Evolutionary conservation across 305 asterid species (phyloP).

Genomic region (Rubia balearica): DNA sequence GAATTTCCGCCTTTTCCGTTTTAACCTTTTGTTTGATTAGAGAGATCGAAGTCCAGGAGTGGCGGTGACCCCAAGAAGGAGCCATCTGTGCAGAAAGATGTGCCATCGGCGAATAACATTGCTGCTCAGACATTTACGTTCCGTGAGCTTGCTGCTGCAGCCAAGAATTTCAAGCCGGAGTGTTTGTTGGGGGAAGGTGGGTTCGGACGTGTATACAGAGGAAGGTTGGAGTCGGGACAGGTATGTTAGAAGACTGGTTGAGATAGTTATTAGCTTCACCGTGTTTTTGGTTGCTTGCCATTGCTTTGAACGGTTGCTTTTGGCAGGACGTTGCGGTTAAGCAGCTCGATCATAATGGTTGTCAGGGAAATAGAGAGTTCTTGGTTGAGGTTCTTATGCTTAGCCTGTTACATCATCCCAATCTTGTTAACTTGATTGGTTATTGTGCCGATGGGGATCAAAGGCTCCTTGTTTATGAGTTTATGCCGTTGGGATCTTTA

Average conservation of each 20-base stretch:
- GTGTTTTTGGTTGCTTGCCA: conserved; percentile 10
- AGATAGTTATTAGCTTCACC: not conserved
- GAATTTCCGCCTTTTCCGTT: not conserved
- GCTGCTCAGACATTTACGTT: conserved; percentile 95
- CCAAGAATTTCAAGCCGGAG: conserved; percentile 79
- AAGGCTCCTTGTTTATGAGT: conserved; percentile 87
- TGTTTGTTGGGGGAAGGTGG: conserved; percentile 91
- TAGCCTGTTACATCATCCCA: conserved; percentile 77
- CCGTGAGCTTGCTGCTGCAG: conserved; percentile 94
- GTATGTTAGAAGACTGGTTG: conserved; percentile 24
- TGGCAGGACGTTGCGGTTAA: conserved; percentile 80
- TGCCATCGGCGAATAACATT: conserved; percentile 51
- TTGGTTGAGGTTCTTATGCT: conserved; percentile 95
- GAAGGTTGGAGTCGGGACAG: conserved; percentile 77
- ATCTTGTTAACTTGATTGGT: conserved; percentile 83
- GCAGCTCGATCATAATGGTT: conserved; percentile 81
- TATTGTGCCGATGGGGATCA: conserved; percentile 94
- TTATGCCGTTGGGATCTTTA: conserved; percentile 89
- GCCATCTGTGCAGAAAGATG: conserved; percentile 44
- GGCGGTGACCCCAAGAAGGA: conserved; percentile 68
- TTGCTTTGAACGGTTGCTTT: conserved; percentile 20
- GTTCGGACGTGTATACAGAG: conserved; percentile 84
- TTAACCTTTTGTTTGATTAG: conserved; percentile 24
- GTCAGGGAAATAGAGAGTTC: conserved; percentile 87
- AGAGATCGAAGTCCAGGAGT: conserved; percentile 54